Evolutionary conservation across 768 basidiomycete genomes (phyloP).

Genomic region (Lyophyllum semitale): DNA sequence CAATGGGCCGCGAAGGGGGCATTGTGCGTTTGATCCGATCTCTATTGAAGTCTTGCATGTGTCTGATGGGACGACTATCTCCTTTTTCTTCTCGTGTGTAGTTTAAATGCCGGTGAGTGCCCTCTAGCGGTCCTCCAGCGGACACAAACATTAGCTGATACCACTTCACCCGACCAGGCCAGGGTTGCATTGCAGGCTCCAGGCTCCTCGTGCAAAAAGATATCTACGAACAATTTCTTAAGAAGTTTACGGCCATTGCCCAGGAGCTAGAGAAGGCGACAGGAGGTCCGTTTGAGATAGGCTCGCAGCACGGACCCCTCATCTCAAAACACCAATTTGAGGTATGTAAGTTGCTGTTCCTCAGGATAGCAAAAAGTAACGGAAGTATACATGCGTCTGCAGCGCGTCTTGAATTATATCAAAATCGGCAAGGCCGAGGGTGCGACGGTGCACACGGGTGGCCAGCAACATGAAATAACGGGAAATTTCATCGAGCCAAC

Average conservation of each 20-base stretch:
- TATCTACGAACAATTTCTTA: constrained; percentile 79
- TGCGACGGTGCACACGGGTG: constrained; percentile 63
- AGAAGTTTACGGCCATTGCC: constrained; percentile 51
- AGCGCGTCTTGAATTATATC: constrained; percentile 76
- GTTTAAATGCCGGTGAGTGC: constrained; percentile 27
- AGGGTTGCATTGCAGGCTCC: constrained; percentile 80
- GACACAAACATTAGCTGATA: not conserved
- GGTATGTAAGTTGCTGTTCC: constrained; percentile 47
- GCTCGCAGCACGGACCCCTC: constrained; percentile 68
- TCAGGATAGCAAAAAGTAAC: not conserved
- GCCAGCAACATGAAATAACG: constrained; percentile 43
- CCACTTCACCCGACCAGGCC: constrained; percentile 37
- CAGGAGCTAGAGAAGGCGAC: constrained; percentile 43
- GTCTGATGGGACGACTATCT: not conserved
- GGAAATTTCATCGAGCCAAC: constrained; percentile 72
- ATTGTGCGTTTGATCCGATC: constrained; percentile 43
- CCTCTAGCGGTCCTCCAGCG: not conserved
- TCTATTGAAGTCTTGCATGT: not conserved
- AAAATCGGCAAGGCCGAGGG: constrained; percentile 51
- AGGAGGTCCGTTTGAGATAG: constrained; percentile 64
- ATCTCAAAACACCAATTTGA: constrained; percentile 69
- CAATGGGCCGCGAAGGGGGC: constrained; percentile 72
- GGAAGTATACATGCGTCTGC: not conserved
- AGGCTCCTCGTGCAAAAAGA: constrained; percentile 79
- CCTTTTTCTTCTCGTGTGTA: too few relatives aligned